Evolutionary conservation across 805 yeast species (phyloP).

Genomic region (Kluyveromyces dobzhanskii): DNA sequence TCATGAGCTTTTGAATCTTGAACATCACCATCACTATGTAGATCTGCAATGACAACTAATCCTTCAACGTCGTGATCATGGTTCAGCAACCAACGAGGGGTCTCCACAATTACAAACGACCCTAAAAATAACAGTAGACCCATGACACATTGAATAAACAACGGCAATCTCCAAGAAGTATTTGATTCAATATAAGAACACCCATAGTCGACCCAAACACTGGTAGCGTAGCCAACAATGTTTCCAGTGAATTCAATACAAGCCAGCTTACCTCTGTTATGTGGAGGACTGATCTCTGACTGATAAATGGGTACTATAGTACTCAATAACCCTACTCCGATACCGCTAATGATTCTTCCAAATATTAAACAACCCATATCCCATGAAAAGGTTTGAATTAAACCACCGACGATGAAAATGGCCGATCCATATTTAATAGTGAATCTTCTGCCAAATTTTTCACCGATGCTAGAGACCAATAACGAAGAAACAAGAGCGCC

Average conservation of each 20-base stretch:
- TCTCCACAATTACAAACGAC: slow-evolving; percentile 71
- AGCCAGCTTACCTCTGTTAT: slow-evolving; percentile 75
- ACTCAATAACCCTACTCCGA: slow-evolving; percentile 81
- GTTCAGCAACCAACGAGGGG: slow-evolving; percentile 85
- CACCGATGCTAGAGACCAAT: slow-evolving; percentile 71
- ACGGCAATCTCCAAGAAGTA: slow-evolving; percentile 71
- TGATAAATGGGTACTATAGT: slow-evolving; percentile 85
- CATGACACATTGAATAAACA: slow-evolving; percentile 66
- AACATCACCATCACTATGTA: slow-evolving; percentile 71
- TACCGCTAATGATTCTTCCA: slow-evolving; percentile 71
- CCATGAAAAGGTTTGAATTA: slow-evolving; percentile 54
- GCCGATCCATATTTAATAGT: slow-evolving; percentile 76
- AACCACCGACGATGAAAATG: slow-evolving; percentile 72
- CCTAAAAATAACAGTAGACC: slow-evolving; percentile 65
- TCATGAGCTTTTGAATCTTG: slow-evolving; percentile 58
- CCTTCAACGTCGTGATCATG: slow-evolving; percentile 79
- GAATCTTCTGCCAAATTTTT: slow-evolving; percentile 66
- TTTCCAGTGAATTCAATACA: slow-evolving; percentile 87
- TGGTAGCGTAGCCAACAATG: slow-evolving; percentile 67
- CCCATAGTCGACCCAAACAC: slow-evolving; percentile 79
- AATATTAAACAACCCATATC: slow-evolving; percentile 50
- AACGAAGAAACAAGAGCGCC: slow-evolving; percentile 81
- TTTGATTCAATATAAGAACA: slow-evolving; percentile 57
- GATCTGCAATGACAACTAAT: slow-evolving; percentile 71
- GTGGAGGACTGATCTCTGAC: slow-evolving; percentile 81